These are phyloP conservation scores for Alternaria brassicicola DNA, from an alignment of 2,329 filamentous ascomycete genomes.

Conservation along the genomic window DNA sequence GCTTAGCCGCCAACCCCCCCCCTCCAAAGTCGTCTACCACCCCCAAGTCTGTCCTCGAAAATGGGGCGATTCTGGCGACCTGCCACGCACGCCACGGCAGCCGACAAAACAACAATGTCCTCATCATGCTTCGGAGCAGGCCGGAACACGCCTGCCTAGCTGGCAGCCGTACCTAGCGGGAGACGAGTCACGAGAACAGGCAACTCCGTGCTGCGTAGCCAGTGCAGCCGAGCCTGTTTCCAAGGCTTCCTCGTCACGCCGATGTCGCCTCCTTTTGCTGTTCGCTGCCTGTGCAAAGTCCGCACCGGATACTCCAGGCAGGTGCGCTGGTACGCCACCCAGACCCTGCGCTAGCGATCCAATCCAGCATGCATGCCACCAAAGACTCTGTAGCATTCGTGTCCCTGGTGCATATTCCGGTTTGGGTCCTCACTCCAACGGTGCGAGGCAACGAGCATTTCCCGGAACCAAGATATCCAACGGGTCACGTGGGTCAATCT, in stretches of 20 bases:
- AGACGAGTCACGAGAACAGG: conserved; percentile 47
- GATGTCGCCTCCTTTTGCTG: conserved; percentile 41
- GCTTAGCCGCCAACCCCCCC: conserved; percentile 5
- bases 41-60: background rate
- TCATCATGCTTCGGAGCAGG: conserved; percentile 33
- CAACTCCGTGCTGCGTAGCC: conserved; percentile 28
- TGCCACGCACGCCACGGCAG: conserved; percentile 20
- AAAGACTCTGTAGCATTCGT: conserved; percentile 11
- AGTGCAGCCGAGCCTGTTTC: conserved; percentile 9
- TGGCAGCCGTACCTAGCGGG: conserved; percentile 16
- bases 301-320: conserved; percentile 40
- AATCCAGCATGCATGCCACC: conserved; percentile 14
- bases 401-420: conserved; percentile 27
- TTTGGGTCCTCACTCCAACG: conserved; percentile 15
- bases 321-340: conserved; percentile 1
- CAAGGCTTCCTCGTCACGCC: conserved; percentile 28
- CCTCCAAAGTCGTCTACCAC: conserved; percentile 11
- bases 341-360: conserved; percentile 15
- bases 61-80: conserved; percentile 17
- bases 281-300: conserved; percentile 11
- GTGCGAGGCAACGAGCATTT: conserved; percentile 19
- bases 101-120: conserved; percentile 11
- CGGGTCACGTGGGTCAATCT: conserved; percentile 18
- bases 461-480: conserved; percentile 9
- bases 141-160: conserved; percentile 32